Evolutionary conservation across 208 protist species (phyloP).

Genomic region (Naegleria lovaniensis): DNA sequence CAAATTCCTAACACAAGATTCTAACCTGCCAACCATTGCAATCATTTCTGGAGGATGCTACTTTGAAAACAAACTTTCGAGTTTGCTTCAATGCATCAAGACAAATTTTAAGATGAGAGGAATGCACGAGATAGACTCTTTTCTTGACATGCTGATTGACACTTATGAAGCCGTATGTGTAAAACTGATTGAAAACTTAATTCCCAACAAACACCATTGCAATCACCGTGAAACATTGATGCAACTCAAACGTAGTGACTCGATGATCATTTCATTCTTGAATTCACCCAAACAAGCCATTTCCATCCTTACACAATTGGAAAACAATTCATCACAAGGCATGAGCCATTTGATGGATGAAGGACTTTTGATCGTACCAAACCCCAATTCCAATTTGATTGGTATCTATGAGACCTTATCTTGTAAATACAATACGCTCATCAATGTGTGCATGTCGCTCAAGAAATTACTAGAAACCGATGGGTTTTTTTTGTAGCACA

Average conservation of each 20-base stretch:
- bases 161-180: background rate
- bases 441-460: background rate
- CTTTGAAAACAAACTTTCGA: background rate
- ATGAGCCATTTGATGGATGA: background rate
- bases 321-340: background rate
- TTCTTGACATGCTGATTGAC: background rate
- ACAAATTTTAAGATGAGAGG: background rate
- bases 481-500: background rate
- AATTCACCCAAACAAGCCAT: background rate
- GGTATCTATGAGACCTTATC: background rate
- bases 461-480: background rate
- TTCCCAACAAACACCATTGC: background rate
- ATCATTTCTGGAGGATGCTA: background rate
- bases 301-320: background rate
- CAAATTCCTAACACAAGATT: background rate
- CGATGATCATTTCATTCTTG: background rate
- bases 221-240: background rate
- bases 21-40: background rate
- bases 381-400: background rate
- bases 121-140: too few relatives aligned
- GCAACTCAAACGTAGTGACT: background rate
- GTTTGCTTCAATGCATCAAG: background rate
- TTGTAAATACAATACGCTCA: background rate
- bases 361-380: background rate
- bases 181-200: background rate